Evolutionary conservation across 352 stramenopile genomes (phyloP), one percentile per base, ranked within the genome.

Genomic region (Elongisporangium prolatum): DNA sequence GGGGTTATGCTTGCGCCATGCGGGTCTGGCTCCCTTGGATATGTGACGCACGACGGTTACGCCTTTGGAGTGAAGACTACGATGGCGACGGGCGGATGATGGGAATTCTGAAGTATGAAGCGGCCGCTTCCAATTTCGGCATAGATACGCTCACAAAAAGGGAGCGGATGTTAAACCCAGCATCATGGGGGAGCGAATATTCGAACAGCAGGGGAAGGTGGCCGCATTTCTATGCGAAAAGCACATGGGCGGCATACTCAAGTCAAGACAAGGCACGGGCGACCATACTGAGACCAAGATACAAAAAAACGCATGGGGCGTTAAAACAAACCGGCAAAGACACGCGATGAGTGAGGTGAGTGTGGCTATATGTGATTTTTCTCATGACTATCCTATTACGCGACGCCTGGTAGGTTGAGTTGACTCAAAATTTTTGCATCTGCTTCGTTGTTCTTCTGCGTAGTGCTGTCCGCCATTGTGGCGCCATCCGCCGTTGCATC

Each of bases 401-500:
- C 34, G 34, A 44, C 34, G 34, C 34, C 17, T 44, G 11, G 34
- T 13, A 14, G 34, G 34, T 17, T 44, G 10, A 44, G 10, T 44
- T 44, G 34, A 17, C 34, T 44, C 10, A 2, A 5, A 17, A 13
- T 16, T 4, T 44, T 44, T 2, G 34, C 34, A 44, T 17, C 10
- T 13, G 34, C 34, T 44, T 44, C 10, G 34, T 2, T 44, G 2
- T 17, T 17, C 11, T 9, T 17, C 11, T 44, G 34, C 9, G 34
- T 44, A 44, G 34, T 4, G 10, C 34, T 4, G 11, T 44, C 34
- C 11, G 34, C 34, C 34, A 17, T 16, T 16, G 34, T 44, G n/a
- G 49, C 66, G 20, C 69, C 67, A 20, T 86, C 75, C 20, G 84
- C 66, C 20, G 91, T 76, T 38, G 89, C 77, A 38, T 76, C 79